Percentiles rank a stretch among this genome's conserved stretches.
Evolutionary conservation across 2,329 filamentous ascomycete genomes (phyloP).

Genomic region (Pyrenochaeta sp.): DNA sequence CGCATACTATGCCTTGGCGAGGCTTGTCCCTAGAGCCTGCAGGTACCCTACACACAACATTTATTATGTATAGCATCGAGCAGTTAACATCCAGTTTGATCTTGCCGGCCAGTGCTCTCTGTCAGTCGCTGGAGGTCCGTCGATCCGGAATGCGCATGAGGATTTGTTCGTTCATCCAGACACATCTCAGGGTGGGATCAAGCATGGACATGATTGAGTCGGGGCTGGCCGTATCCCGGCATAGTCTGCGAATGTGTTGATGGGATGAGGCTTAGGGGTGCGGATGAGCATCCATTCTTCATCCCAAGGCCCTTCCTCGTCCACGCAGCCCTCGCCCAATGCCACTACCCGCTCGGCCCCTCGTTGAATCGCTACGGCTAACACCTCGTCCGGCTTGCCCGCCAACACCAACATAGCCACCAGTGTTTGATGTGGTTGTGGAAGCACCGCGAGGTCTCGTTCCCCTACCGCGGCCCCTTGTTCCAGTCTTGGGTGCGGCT

Average conservation of each 20-base stretch:
- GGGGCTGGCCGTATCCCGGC: not conserved
- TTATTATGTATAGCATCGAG: not conserved
- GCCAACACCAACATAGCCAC: conserved; percentile 54
- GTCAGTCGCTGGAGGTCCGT: too few relatives aligned
- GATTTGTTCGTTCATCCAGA: not conserved
- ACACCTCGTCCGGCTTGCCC: conserved; percentile 58
- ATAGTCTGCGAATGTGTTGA: not conserved
- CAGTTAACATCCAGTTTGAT: not conserved
- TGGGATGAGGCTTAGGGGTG: not conserved
- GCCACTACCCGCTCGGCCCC: conserved; percentile 53
- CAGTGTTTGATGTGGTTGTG: conserved; percentile 39
- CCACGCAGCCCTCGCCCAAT: conserved; percentile 54
- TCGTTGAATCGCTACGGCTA: conserved; percentile 56
- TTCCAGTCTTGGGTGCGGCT: conserved; percentile 58
- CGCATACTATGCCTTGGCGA: not conserved
- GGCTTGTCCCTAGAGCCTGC: not conserved
- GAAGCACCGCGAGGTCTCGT: conserved; percentile 43
- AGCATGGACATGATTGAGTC: not conserved
- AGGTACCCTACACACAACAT: not conserved
- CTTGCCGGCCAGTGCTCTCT: too few relatives aligned
- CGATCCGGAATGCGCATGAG: not conserved
- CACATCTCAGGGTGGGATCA: not conserved
- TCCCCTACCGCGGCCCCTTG: conserved; percentile 48
- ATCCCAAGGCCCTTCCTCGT: conserved; percentile 40
- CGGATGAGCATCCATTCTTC: not conserved